phyloP scores from a whole-genome alignment of 441 rosid species.

The Erodium chrysanthum region DNA sequence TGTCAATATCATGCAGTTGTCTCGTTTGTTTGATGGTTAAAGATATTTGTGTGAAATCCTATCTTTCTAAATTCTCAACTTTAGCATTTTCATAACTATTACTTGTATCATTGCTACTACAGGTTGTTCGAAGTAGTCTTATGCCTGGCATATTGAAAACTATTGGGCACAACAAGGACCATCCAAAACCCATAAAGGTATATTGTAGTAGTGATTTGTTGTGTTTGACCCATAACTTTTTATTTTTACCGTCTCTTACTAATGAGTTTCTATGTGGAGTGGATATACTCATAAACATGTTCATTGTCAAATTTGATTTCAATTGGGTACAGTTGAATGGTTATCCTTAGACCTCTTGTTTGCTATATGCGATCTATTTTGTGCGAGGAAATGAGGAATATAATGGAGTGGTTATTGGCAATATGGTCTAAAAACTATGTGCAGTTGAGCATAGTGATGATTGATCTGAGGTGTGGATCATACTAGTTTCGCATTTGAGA shows the following conservation, averaged over 20 bases:
- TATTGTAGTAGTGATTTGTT: background rate
- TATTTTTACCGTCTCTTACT: background rate
- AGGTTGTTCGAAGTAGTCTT: constrained; percentile 71
- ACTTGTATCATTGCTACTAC: constrained; percentile 6
- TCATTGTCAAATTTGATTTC: background rate
- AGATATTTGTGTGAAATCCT: background rate
- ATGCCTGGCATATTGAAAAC: constrained; percentile 90
- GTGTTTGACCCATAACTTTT: background rate
- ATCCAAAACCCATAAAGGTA: constrained; percentile 95
- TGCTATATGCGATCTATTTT: too few relatives aligned
- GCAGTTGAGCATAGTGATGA: too few relatives aligned
- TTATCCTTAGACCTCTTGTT: too few relatives aligned
- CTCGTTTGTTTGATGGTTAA: background rate
- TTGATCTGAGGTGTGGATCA: too few relatives aligned
- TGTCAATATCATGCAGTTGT: background rate
- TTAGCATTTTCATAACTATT: background rate
- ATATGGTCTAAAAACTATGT: too few relatives aligned
- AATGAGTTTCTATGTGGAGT: background rate
- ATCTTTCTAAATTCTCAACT: background rate
- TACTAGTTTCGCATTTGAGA: too few relatives aligned
- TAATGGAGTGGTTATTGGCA: too few relatives aligned
- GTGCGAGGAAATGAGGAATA: too few relatives aligned
- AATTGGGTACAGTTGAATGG: too few relatives aligned
- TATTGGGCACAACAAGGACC: constrained; percentile 77
- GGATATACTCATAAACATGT: background rate